A percentile compares a stretch with the other conserved stretches of the same genome.
Evolutionary conservation across 202 grass and related monocot genomes (phyloP).

Genomic region (Setaria italica): DNA sequence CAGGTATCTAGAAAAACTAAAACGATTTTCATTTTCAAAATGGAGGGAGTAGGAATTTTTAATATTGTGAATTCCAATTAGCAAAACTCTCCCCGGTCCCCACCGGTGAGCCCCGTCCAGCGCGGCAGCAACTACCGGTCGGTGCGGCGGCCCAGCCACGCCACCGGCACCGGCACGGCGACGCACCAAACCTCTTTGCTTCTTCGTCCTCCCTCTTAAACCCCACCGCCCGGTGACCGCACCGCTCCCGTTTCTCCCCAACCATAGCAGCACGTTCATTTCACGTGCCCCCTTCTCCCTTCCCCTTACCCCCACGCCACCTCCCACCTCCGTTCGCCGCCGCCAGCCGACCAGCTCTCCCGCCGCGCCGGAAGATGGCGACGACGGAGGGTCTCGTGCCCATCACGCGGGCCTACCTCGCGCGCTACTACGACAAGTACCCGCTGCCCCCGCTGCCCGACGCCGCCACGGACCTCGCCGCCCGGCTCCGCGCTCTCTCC

Average conservation of each 20-base stretch:
- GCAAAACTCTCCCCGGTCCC: too few relatives aligned
- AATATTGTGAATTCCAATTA: too few relatives aligned
- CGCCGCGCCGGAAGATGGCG: constrained; percentile 61
- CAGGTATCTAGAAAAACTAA: too few relatives aligned
- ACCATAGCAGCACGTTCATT: constrained; percentile 1
- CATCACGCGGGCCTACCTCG: constrained; percentile 87
- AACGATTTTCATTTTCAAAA: too few relatives aligned
- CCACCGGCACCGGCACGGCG: too few relatives aligned
- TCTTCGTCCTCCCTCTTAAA: neutral
- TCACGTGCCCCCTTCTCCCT: constrained; percentile 16
- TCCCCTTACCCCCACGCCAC: constrained; percentile 21
- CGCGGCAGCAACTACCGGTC: neutral
- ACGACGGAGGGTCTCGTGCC: constrained; percentile 78
- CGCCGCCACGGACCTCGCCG: constrained; percentile 48
- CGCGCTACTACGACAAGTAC: constrained; percentile 91
- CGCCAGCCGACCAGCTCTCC: neutral
- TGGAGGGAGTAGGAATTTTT: too few relatives aligned
- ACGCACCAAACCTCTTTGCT: neutral
- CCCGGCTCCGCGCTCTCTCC: constrained; percentile 57
- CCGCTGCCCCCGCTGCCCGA: constrained; percentile 56
- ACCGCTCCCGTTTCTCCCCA: neutral
- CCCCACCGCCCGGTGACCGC: constrained; percentile 43
- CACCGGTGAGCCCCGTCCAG: neutral
- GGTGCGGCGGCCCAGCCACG: neutral
- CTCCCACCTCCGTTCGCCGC: neutral